Evolutionary conservation across 2,329 filamentous ascomycete genomes (phyloP), one percentile per base, ranked within the genome.

Genomic region (Aureobasidium lini): DNA sequence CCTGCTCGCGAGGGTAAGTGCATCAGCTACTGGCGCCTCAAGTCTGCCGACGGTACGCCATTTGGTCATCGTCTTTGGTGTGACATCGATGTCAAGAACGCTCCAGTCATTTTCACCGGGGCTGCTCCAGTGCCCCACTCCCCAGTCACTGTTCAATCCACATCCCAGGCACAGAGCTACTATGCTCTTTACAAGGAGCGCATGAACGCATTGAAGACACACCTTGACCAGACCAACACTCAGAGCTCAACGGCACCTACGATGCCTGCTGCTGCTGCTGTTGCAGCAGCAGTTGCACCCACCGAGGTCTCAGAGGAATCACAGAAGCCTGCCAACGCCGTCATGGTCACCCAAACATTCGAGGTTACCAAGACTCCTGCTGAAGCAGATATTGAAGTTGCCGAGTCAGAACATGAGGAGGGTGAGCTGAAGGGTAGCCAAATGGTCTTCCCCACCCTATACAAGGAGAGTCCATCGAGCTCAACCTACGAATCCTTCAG

Each of bases 51-150:
- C 60, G 92, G 92, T 28, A 78, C 82, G 64, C 88, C 90, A 64
- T 96, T 97, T 65, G 94, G 94, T 40, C 89, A 96, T 76, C 89
- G 91, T 68, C 80, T 99, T 49, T 99, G 93, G 93, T 96, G 93
- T 70, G 91, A 97, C 65, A 84, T 99, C 63, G 82, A 84, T 53
- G 90, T 96, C 60, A 65, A 76, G 43, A 60, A 59, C 36, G 44
- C 46, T 23, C 42, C 18, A 10, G 18, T 40, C 6, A n/a, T 6
- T 5, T 8, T 18, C 8, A 18, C 39, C 7, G 47, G 53, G 29
- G 32, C 46, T 32, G 29, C 8, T 10, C 13, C 57, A 8, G 15
- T 31, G 13, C 28, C 42, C 31, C 36, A 31, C 9, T 43, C 36
- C 15, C 43, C 44, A 15, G 9, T 46, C 39, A 29, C 9, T 31